Evolutionary conservation across 176 grass and related monocot genomes (phyloP).

Genomic region (Bolboschoenus planiculmis): DNA sequence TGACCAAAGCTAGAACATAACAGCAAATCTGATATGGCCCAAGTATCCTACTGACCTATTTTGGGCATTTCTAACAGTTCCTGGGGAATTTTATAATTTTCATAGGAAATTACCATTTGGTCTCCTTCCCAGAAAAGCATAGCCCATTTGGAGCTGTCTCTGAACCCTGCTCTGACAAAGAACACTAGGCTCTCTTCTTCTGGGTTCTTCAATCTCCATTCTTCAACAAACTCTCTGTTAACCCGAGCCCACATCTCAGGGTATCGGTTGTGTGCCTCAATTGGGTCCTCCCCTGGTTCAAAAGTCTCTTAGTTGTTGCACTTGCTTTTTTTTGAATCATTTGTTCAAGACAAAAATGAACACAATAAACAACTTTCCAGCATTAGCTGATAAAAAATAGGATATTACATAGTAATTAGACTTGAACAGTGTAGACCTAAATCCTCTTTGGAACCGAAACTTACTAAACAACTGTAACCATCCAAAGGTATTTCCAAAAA

Average conservation of each 20-base stretch:
- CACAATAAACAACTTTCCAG: not conserved
- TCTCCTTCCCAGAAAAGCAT: conserved; percentile 98
- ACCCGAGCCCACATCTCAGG: conserved; percentile 89
- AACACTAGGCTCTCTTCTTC: conserved; percentile 64
- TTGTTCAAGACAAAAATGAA: not conserved
- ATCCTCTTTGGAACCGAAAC: not conserved
- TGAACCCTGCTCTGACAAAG: conserved; percentile 79
- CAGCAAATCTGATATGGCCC: not conserved
- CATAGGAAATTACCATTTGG: conserved; percentile 56
- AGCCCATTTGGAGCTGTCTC: conserved; percentile 66
- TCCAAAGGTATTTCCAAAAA: not conserved
- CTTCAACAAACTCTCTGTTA: conserved; percentile 79
- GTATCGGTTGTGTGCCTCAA: conserved; percentile 73
- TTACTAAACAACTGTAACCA: not conserved
- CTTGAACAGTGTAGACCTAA: not conserved
- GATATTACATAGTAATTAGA: not conserved
- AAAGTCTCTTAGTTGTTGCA: not conserved
- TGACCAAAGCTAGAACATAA: not conserved
- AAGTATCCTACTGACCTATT: not conserved
- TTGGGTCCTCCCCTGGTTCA: conserved; percentile 51
- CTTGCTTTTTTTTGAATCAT: not conserved
- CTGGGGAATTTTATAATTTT: not conserved
- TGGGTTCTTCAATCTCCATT: conserved; percentile 35
- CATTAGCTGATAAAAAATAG: not conserved
- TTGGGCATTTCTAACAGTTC: not conserved